A percentile compares a stretch with the other conserved stretches of the same genome.
Conservation (phyloP, 2,329 filamentous ascomycete genomes). For the Botrytis galanthina region DNA sequence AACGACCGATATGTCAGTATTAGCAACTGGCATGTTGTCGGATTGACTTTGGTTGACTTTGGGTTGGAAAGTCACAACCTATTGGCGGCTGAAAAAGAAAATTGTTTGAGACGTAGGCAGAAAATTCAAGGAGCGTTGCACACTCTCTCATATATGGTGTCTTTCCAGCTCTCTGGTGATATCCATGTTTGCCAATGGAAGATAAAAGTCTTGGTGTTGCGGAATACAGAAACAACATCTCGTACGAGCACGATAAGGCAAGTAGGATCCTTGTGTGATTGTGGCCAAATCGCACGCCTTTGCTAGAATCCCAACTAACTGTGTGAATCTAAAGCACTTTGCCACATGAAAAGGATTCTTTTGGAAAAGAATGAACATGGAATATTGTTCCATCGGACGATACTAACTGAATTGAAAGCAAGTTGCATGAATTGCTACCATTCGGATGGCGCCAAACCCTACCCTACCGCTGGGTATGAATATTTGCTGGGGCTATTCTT, state of each 20-base stretch:
- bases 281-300: conserved; percentile 12
- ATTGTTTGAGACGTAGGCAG: background rate
- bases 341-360: background rate
- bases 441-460: background rate
- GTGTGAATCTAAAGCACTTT: background rate
- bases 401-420: background rate
- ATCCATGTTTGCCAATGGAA: background rate
- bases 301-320: background rate
- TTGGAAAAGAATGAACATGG: background rate
- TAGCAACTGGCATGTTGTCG: conserved; percentile 25
- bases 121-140: background rate
- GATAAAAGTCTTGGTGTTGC: background rate
- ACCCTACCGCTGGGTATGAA: background rate
- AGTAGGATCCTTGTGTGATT: background rate
- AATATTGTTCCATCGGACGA: background rate
- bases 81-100: background rate
- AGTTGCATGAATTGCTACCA: background rate
- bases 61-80: background rate
- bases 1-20: conserved; percentile 32
- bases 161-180: background rate
- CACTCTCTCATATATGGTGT: background rate
- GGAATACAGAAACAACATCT: background rate
- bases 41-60: background rate
- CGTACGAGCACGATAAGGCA: background rate
- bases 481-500: background rate